These are phyloP conservation scores for Cutaneotrichosporon dermatis DNA, from an alignment of 1,284 basidiomycete genomes.

Conservation along the genomic window DNA sequence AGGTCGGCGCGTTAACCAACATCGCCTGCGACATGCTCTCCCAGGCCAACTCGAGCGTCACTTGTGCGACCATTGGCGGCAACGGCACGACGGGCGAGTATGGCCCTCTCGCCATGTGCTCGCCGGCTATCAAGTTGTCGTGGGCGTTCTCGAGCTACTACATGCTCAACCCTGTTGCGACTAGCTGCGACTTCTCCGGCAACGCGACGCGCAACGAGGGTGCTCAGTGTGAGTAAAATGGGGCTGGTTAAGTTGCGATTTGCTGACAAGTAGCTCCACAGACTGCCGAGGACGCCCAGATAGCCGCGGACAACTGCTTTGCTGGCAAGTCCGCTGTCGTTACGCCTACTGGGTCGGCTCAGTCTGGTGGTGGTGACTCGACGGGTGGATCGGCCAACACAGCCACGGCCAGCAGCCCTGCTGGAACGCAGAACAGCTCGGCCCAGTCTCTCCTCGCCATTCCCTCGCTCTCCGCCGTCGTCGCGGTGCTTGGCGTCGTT, in stretches of 20 bases:
- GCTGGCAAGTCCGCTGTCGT: slow-evolving; percentile 5
- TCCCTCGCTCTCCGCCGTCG: neutral
- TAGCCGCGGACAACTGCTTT: slow-evolving; percentile 10
- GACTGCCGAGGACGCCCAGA: slow-evolving; percentile 5
- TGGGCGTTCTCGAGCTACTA: slow-evolving; percentile 80
- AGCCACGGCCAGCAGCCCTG: neutral
- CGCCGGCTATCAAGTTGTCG: slow-evolving; percentile 66
- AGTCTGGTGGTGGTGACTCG: neutral
- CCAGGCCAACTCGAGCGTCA: slow-evolving; percentile 53
- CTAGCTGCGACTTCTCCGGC: slow-evolving; percentile 63
- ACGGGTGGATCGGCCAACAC: neutral
- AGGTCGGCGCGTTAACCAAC: slow-evolving; percentile 63
- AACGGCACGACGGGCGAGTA: slow-evolving; percentile 72
- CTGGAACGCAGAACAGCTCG: neutral
- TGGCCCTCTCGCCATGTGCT: slow-evolving; percentile 67
- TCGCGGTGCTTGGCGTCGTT: slow-evolving; percentile 1
- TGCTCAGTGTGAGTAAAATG: no score
- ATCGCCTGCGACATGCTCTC: slow-evolving; percentile 67
- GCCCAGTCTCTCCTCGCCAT: neutral
- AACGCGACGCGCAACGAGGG: slow-evolving; percentile 68
- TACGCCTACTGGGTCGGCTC: slow-evolving; percentile 10
- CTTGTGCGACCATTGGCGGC: slow-evolving; percentile 62
- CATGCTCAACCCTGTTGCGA: slow-evolving; percentile 59
- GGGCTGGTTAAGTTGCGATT: no score
- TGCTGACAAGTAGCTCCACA: neutral